These are phyloP conservation scores for Hibiscus tridactylites DNA, from an alignment of 345 rosid genomes.

Conservation along the genomic window DNA sequence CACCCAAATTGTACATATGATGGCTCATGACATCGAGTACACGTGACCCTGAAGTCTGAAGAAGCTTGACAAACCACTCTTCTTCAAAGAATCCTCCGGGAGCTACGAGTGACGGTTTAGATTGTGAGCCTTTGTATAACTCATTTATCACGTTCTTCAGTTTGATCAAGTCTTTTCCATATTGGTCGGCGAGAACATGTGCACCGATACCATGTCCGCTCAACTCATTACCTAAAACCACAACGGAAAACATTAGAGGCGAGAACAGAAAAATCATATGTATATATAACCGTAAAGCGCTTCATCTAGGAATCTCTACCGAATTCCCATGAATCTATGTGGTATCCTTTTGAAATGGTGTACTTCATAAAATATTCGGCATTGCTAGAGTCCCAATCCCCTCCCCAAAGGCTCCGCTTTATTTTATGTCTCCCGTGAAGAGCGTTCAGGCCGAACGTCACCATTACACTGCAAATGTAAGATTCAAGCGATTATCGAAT, in stretches of 20 bases:
- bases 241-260: slow-evolving; percentile 7
- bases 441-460: slow-evolving; percentile 88
- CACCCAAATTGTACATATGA: slow-evolving; percentile 93
- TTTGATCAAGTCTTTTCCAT: slow-evolving; percentile 67
- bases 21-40: slow-evolving; percentile 59
- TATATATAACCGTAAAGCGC: background rate
- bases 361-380: slow-evolving; percentile 68
- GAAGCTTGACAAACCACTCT: slow-evolving; percentile 67
- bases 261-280: background rate
- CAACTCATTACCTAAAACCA: slow-evolving; percentile 72
- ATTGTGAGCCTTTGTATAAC: slow-evolving; percentile 40
- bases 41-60: slow-evolving; percentile 61
- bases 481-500: slow-evolving; percentile 2
- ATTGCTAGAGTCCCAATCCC: slow-evolving; percentile 76
- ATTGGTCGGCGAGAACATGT: slow-evolving; percentile 59
- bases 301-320: slow-evolving; percentile 32
- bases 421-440: slow-evolving; percentile 72
- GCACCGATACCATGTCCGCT: slow-evolving; percentile 81
- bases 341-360: slow-evolving; percentile 67
- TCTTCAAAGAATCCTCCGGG: slow-evolving; percentile 89
- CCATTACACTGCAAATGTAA: slow-evolving; percentile 46
- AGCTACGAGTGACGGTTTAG: slow-evolving; percentile 61
- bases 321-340: slow-evolving; percentile 91
- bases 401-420: slow-evolving; percentile 54
- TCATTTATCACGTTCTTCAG: slow-evolving; percentile 48